Base-by-base conservation (phyloP, 768 basidiomycete genomes). In the Gelatoporia subvermispora region DNA sequence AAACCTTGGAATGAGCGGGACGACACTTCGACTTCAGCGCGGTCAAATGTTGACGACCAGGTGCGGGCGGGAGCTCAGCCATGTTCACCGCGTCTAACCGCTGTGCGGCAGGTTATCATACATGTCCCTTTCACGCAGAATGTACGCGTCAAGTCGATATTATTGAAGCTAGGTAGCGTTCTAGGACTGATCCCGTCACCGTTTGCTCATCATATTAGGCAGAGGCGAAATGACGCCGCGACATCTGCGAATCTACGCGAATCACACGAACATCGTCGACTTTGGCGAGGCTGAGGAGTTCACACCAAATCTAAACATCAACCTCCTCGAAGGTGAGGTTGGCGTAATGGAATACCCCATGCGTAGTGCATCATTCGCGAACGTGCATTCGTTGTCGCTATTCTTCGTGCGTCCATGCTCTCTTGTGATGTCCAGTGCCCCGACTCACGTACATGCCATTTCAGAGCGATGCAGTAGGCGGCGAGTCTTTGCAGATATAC, bases 21-120 rank as follows among this genome's bases (percentile, higher is more conserved):
- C 20, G 80, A 84, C 43, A 82, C 77, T 10, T 66, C 66, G 3
- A 74, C 71, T 53, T 91, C 70, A 51, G 82, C 80, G 13, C 85
- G 92, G 17, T 91, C 89, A 0, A 83, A 81, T 25, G 89, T 91
- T 13, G 90, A 93, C 55, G 89, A 93, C 60, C 88, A 93, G 77
- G 89, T 87, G 51, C 42, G 71, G 42, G 8, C n/a, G 16, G 7
- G 9, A n/a, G 35, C n/a, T n/a, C n/a, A n/a, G n/a, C n/a, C n/a
- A n/a, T n/a, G n/a, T n/a, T n/a, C n/a, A n/a, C n/a, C n/a, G 48
- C 59, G 45, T 35, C 25, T 45, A 41, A 13, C 24, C 31, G 31
- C 17, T 23, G n/a, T 28, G 9, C n/a, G 38, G 40, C 55, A 92
- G 89, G 71, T 91, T 47, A 84, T 92, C 58, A 73, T 93, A 51